phyloP scores from a whole-genome alignment of 305 asterid species.

The Lippia alba region DNA sequence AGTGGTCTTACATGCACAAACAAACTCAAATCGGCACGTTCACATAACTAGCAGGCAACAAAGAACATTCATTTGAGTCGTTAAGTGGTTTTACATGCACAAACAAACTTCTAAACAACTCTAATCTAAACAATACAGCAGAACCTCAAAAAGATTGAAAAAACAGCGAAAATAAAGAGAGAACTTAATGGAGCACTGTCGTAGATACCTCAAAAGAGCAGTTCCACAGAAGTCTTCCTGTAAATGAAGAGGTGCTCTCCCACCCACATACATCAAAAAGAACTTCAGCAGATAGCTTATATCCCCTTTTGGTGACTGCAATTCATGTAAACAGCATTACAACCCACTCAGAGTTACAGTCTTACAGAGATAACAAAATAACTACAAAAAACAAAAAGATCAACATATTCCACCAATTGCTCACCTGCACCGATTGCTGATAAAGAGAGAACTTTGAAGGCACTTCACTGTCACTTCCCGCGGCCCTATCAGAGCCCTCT shows the following conservation, averaged over 20 bases:
- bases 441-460: conserved; percentile 84
- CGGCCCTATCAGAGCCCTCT: conserved; percentile 25
- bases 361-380: background rate
- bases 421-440: conserved; percentile 94
- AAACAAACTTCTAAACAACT: conserved; percentile 13
- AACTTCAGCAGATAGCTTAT: conserved; percentile 90
- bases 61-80: background rate
- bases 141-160: background rate
- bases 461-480: conserved; percentile 34
- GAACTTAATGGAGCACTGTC: background rate
- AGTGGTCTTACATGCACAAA: conserved; percentile 3
- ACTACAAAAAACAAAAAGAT: background rate
- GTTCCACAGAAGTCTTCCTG: conserved; percentile 98
- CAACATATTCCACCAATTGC: background rate
- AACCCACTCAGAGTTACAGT: background rate
- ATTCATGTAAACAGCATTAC: background rate
- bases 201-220: conserved; percentile 78
- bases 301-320: conserved; percentile 96
- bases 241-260: conserved; percentile 87
- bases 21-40: no score
- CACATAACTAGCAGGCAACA: no score
- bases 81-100: background rate
- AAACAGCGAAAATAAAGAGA: no score
- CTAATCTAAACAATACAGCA: conserved; percentile 11
- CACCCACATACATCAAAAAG: conserved; percentile 96